These are phyloP conservation scores for Detonula confervacea DNA, from an alignment of 352 stramenopile species.

Conservation along the genomic window DNA sequence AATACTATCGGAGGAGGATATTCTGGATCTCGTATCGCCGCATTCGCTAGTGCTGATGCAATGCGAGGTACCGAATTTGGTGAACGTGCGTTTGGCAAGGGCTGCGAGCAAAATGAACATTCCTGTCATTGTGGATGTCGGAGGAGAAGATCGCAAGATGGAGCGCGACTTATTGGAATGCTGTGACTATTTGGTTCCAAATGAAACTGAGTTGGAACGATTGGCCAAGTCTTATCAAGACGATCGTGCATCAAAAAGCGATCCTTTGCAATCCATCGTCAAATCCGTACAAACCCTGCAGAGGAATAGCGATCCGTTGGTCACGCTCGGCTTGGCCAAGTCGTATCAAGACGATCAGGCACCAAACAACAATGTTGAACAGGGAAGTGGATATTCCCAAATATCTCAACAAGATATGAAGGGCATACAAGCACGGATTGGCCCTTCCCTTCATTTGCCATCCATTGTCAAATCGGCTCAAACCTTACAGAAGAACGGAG, in stretches of 20 bases:
- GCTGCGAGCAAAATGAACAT: constrained; percentile 45
- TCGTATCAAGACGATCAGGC: too few species aligned
- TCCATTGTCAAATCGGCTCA: constrained; percentile 30
- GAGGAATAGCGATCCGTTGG: too few species aligned
- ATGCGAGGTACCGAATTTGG: constrained; percentile 75
- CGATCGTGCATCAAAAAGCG: too few species aligned
- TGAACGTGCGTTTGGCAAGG: constrained; percentile 70
- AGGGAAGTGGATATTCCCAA: too few species aligned
- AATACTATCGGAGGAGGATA: constrained; percentile 49
- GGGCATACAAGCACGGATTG: constrained; percentile 36
- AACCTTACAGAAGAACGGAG: constrained; percentile 58
- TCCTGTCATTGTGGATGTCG: constrained; percentile 73
- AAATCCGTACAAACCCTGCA: too few species aligned
- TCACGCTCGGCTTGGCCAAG: too few species aligned
- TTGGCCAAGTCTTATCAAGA: constrained; percentile 52
- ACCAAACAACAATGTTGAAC: too few species aligned
- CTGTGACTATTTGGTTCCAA: constrained; percentile 79
- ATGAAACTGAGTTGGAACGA: constrained; percentile 75
- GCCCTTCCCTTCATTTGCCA: constrained; percentile 14
- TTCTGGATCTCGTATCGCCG: constrained; percentile 24
- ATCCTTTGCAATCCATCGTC: too few species aligned
- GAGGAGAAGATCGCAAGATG: constrained; percentile 78
- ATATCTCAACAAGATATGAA: constrained; percentile 14
- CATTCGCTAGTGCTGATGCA: constrained; percentile 76
- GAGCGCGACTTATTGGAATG: constrained; percentile 53